Evolutionary conservation across 73 alveolate species (phyloP), one percentile per base, ranked within the genome.

Genomic region (Stentor coeruleus): DNA sequence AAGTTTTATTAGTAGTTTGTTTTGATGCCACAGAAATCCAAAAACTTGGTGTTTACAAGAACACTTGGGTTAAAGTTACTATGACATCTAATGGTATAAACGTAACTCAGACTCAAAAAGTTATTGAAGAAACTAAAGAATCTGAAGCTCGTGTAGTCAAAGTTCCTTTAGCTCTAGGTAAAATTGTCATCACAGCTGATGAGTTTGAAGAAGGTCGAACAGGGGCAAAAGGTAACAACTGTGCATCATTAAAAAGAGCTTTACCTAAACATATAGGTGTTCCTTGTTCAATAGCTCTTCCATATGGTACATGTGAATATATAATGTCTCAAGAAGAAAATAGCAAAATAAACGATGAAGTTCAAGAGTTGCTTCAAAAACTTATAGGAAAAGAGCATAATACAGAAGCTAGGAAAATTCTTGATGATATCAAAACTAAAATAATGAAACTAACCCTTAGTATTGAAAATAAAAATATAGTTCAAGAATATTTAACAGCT

Each of bases 1-100:
- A 87, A 60, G 93, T 91, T 0, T 76, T 90, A 74, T 76, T 66
- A 66, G 58, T 89, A 2, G 96, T 93, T 31, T 80, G 85, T 37
- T 93, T 91, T 49, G 85, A 85, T 1, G 96, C 91, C 36, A 83
- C 57, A 38, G 84, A 74, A 38, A 88, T 86, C 57, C 38, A 58
- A 15, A 84, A 84, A 55, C 57, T 91, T 36, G 38, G 38, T 6
- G 59, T 73, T 3, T 35, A 57, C 55, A 59, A 6, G 26, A 88
- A 85, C 3, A 82, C 75, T 38, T 84, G 42, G 28, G 72, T 59
- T 11, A 57, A 60, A 39, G 58, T 87, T 39, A 39, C 26, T 0
- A 2, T 57, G 42, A 1, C 41, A 26, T 20, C 40, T 26, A 15
- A 26, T 0, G 79, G 79, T 20, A 26, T 66, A 20, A 26, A 20